Conservation (phyloP, 495 filamentous ascomycete genomes). For the Aspergillus haitiensis region DNA sequence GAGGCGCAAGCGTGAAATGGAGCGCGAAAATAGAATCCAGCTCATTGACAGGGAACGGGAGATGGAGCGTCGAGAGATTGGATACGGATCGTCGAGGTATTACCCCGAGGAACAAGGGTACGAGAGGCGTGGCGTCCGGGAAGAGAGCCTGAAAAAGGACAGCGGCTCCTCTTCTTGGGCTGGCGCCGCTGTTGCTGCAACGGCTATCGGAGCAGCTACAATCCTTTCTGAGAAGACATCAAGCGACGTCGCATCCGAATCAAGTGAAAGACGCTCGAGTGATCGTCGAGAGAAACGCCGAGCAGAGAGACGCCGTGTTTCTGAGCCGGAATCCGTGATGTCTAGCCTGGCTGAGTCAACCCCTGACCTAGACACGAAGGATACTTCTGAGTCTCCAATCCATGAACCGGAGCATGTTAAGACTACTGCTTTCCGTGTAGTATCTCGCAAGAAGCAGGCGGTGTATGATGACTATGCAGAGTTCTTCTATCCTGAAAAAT, state of each 20-base stretch:
- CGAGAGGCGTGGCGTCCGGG: constrained; percentile 19
- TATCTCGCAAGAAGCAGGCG: constrained; percentile 29
- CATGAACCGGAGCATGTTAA: constrained; percentile 23
- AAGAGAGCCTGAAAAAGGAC: constrained; percentile 19
- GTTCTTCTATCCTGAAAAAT: constrained; percentile 44
- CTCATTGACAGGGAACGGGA: constrained; percentile 38
- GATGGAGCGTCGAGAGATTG: constrained; percentile 17
- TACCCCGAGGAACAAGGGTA: constrained; percentile 13
- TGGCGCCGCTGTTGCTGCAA: constrained; percentile 50
- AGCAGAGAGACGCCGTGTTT: constrained; percentile 36
- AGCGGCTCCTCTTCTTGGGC: constrained; percentile 30
- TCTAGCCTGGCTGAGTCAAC: constrained; percentile 28
- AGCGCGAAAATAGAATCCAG: constrained; percentile 31
- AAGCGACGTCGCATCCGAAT: constrained; percentile 40
- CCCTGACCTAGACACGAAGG: constrained; percentile 15
- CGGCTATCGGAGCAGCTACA: constrained; percentile 44
- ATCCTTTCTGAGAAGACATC: constrained; percentile 39
- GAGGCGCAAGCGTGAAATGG: constrained; percentile 27
- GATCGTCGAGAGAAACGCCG: constrained; percentile 42
- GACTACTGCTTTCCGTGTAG: constrained; percentile 27
- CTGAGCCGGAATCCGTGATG: constrained; percentile 24
- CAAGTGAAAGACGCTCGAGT: constrained; percentile 32
- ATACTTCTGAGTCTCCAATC: constrained; percentile 13
- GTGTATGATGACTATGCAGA: constrained; percentile 45
- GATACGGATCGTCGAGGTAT: constrained; percentile 11